These are phyloP conservation scores for Phaeodactylum tricornutum DNA, from an alignment of 108 stramenopile species.

Conservation along the genomic window DNA sequence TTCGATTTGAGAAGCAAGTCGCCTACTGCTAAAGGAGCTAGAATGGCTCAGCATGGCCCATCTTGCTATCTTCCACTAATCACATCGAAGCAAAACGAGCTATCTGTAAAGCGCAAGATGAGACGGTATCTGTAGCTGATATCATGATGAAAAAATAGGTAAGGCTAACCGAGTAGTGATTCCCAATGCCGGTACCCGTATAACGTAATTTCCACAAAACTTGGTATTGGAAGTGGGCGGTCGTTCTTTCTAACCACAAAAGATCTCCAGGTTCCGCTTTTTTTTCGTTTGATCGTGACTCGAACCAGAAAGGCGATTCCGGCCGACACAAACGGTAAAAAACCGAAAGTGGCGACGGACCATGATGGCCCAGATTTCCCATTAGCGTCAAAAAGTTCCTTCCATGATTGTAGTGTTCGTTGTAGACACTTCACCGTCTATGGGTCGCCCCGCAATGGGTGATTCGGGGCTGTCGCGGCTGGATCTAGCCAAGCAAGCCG, in stretches of 20 bases:
- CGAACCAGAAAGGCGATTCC: neutral
- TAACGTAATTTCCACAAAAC: neutral
- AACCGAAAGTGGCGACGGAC: neutral
- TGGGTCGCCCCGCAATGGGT: slow-evolving; percentile 20
- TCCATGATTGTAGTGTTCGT: slow-evolving; percentile 80
- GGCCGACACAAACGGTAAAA: neutral
- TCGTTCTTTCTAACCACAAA: neutral
- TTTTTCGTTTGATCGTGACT: neutral
- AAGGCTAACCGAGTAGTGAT: too few species aligned
- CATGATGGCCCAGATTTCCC: neutral
- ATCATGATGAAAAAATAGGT: too few species aligned
- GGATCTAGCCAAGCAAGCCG: slow-evolving; percentile 74
- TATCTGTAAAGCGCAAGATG: too few species aligned
- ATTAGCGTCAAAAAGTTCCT: slow-evolving; percentile 1
- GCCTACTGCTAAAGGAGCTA: too few species aligned
- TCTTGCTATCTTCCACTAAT: too few species aligned
- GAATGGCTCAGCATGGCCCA: too few species aligned
- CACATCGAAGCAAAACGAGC: too few species aligned
- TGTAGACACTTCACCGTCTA: slow-evolving; percentile 69
- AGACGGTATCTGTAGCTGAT: too few species aligned
- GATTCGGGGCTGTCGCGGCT: slow-evolving; percentile 38
- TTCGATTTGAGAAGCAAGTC: too few species aligned
- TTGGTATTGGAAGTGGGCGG: neutral
- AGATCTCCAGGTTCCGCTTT: neutral
- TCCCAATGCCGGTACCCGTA: too few species aligned